Evolutionary conservation across 2,329 filamentous ascomycete species (phyloP).

Genomic region (Aspergillus niger): DNA sequence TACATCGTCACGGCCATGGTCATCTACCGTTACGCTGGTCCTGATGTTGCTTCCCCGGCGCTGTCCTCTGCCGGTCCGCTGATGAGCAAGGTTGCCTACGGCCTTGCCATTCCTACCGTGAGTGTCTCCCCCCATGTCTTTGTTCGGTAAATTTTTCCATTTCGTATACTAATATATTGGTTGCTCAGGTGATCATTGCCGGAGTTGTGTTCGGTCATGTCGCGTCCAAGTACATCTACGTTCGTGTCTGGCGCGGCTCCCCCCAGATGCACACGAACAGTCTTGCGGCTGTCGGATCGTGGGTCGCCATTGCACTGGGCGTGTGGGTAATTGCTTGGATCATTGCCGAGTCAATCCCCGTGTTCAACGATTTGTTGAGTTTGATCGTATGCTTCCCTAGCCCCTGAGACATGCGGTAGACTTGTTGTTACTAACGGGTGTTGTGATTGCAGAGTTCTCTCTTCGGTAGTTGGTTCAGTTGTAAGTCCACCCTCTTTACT

Average conservation of each 20-base stretch:
- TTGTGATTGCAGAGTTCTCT: slow-evolving; percentile 49
- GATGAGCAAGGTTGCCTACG: slow-evolving; percentile 66
- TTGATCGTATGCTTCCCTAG: slow-evolving; percentile 49
- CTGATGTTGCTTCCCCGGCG: slow-evolving; percentile 63
- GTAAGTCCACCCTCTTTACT: slow-evolving; percentile 16
- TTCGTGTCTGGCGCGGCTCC: slow-evolving; percentile 62
- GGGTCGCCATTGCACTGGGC: slow-evolving; percentile 58
- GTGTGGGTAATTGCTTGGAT: slow-evolving; percentile 65
- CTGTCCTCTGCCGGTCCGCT: slow-evolving; percentile 60
- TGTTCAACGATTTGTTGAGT: slow-evolving; percentile 66
- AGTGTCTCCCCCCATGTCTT: not conserved
- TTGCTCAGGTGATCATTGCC: slow-evolving; percentile 60
- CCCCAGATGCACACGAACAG: slow-evolving; percentile 55
- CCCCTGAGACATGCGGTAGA: not conserved
- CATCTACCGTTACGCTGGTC: slow-evolving; percentile 68
- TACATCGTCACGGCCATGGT: slow-evolving; percentile 68
- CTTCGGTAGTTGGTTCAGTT: slow-evolving; percentile 69
- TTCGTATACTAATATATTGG: not conserved
- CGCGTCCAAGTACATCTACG: slow-evolving; percentile 66
- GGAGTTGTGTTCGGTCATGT: slow-evolving; percentile 70
- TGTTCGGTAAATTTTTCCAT: slow-evolving; percentile 6
- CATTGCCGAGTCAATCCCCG: slow-evolving; percentile 69
- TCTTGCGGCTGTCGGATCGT: slow-evolving; percentile 54
- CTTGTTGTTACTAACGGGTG: slow-evolving; percentile 1
- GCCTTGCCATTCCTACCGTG: slow-evolving; percentile 65